These are phyloP conservation scores for Diaporthe sp. DNA, from an alignment of 2,329 filamentous ascomycete species.

Conservation along the genomic window DNA sequence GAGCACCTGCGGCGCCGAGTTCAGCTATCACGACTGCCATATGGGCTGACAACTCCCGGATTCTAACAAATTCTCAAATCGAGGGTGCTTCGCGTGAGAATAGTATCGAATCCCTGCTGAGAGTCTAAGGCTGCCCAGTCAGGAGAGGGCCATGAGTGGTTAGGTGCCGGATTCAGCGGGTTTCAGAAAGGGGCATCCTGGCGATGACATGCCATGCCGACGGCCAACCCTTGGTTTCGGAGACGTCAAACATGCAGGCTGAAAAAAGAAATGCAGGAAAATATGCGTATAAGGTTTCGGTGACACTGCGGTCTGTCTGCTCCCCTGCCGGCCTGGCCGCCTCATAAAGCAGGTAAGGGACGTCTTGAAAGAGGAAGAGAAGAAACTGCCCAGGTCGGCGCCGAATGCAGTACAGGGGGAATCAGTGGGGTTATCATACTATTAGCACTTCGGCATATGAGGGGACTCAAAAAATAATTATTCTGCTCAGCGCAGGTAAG, in stretches of 20 bases:
- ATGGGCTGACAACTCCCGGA: no score
- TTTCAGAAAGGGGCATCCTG: background rate
- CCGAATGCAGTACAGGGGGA: background rate
- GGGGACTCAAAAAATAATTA: background rate
- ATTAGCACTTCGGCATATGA: background rate
- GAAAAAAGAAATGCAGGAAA: background rate
- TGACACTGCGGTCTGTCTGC: background rate
- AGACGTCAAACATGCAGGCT: background rate
- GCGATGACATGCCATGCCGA: background rate
- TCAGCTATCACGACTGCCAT: no score
- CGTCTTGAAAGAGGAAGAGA: background rate
- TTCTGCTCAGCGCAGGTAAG: no score
- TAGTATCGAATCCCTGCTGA: background rate
- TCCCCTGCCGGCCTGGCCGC: background rate
- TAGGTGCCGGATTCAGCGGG: background rate
- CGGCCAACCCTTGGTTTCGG: background rate
- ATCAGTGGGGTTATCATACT: background rate
- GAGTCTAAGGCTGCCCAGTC: background rate
- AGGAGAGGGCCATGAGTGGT: background rate
- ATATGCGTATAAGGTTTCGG: background rate
- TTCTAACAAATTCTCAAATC: no score
- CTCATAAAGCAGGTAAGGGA: background rate
- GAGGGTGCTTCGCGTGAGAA: background rate
- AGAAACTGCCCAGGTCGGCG: background rate
- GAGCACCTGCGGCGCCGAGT: no score